Base-by-base conservation (phyloP, 257 asterid genomes). In the Solanum arcanum region DNA sequence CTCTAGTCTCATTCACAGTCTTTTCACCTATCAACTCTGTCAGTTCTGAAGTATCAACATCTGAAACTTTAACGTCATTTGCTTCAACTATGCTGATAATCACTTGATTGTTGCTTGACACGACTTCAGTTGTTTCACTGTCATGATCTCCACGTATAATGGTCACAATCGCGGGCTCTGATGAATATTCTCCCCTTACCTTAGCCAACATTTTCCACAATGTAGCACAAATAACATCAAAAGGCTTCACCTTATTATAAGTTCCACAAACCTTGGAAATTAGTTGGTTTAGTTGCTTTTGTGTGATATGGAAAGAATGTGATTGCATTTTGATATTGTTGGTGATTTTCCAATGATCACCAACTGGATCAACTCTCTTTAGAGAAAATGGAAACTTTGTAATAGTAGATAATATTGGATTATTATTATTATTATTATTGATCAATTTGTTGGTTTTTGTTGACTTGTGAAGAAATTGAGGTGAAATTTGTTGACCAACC, bases 191-290 rank as follows among this genome's bases (percentile, higher is more conserved):
- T 10, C 83, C 93, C 56, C 88, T 91, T 4, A 92, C 37, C 70
- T 90, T 94, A 72, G 97, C 96, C 93, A 94, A 29, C 4, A 93
- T 89, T 86, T 91, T 94, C 98, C 98, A 96, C 1, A 94, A 72
- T 44, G 91, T 4, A 6, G 96, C 98, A 20, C 93, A 91, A 72
- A 96, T 88, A 27, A 90, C 77, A 64, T 94, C 93, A 83, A 96
- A 96, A 7, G 93, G 87, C 76, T 74, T 83, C 8, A 83, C 75
- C 42, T 77, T 77, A 69, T 77, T 44, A 69, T 49, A 49, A 16
- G 85, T 84, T 68, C 35, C 86, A 12, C 74, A 31, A n/a, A 64
- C 64, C 44, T 88, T 86, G 64, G 87, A 56, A 44, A 86, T 25
- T 29, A 89, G 47, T 41, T 59, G 37, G 35, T 29, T 76, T 20